Base-by-base conservation (phyloP, 1,284 basidiomycete genomes). In the Albatrellus sp. region DNA sequence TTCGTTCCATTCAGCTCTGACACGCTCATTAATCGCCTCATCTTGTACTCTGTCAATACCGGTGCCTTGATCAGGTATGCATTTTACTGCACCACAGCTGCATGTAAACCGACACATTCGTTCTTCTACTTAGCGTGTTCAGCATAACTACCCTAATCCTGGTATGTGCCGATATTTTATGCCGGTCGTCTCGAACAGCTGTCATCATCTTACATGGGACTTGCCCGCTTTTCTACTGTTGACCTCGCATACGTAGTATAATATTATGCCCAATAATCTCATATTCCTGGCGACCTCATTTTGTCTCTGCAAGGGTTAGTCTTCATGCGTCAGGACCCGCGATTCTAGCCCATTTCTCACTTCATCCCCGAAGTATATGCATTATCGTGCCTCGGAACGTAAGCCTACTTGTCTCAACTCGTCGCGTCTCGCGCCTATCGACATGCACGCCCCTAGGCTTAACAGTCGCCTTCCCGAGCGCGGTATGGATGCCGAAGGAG, bases 11-110 rank as follows among this genome's bases (percentile, higher is more conserved):
- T 3, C 5, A 13, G n/a, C 3, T 9, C n/a, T n/a, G n/a, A n/a
- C n/a, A n/a, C n/a, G n/a, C n/a, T n/a, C n/a, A n/a, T n/a, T n/a
- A n/a, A n/a, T 41, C 13, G 20, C 5, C 51, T 28, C 17, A 28
- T 81, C 3, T 48, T 73, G 20, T 73, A 74, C 46, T 71, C 75
- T 9, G 67, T 79, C 45, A 77, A 76, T 51, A 78, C 75, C 0
- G 76, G 80, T n/a, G 60, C 68, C 9, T 40, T 83, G 37, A 81
- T 79, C 8, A 73, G 73, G 77, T 77, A 57, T 42, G 56, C 43
- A 36, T 33, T 16, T 12, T 37, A n/a, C 12, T 28, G 12, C 8
- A 6, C n/a, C 10, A 13, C 11, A 30, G 33, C 36, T 41, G 52
- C 13, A 50, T 28, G 8, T 5, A 24, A 14, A 10, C 28, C n/a